phyloP scores from a whole-genome alignment of 305 asterid genomes.

The Solanum chacoense region DNA sequence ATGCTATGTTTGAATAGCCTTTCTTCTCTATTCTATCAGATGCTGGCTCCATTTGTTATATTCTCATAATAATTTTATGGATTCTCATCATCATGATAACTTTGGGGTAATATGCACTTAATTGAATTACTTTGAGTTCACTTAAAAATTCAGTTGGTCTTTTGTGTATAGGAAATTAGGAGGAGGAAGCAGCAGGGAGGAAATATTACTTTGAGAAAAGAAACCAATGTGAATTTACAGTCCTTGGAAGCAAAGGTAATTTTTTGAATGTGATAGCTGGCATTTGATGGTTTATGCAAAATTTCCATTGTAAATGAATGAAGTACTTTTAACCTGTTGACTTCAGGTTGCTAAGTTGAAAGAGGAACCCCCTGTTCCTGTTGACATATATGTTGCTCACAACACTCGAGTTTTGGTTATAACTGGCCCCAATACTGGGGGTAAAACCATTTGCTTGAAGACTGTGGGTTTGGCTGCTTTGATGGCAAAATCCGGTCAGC shows the following conservation, averaged over 20 bases:
- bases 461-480: conserved; percentile 93
- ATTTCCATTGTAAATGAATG: background rate
- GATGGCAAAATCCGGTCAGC: conserved; percentile 98
- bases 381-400: conserved; percentile 52
- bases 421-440: conserved; percentile 98
- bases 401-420: conserved; percentile 66
- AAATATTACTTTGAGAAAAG: conserved; percentile 33
- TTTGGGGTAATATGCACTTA: background rate
- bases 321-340: conserved; percentile 5
- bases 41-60: background rate
- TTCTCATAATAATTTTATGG: background rate
- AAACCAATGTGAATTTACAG: conserved; percentile 29
- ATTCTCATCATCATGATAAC: background rate
- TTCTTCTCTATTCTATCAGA: background rate
- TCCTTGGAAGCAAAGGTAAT: conserved; percentile 67
- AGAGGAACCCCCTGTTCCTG: conserved; percentile 76
- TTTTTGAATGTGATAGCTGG: background rate
- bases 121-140: background rate
- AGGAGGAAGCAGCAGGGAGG: conserved; percentile 71
- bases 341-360: conserved; percentile 66
- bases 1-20: background rate
- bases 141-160: background rate
- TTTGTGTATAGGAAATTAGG: conserved; percentile 60
- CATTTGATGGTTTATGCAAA: background rate
- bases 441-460: conserved; percentile 94